Conservation (phyloP, 768 basidiomycete genomes). For the Lactarius indigo region DNA sequence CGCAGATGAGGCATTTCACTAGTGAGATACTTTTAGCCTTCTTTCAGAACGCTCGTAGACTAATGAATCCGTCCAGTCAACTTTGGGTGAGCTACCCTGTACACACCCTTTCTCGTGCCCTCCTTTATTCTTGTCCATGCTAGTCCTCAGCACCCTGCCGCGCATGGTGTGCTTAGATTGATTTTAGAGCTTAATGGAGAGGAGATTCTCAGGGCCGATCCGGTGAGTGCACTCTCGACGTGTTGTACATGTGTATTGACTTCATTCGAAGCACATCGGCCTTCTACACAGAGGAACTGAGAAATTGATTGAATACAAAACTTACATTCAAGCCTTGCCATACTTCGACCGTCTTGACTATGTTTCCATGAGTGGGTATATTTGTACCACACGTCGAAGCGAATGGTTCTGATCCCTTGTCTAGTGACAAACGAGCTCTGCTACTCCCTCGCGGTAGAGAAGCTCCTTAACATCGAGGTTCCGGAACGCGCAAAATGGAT, state of each 20-base stretch:
- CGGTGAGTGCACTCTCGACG: slow-evolving; percentile 39
- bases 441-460: slow-evolving; percentile 97
- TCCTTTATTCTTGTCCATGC: background rate
- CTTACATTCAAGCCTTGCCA: slow-evolving; percentile 93
- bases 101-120: background rate
- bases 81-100: slow-evolving; percentile 61
- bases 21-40: slow-evolving; percentile 42
- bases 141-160: slow-evolving; percentile 97
- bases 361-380: slow-evolving; percentile 93
- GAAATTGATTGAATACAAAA: slow-evolving; percentile 99
- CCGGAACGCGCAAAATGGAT: slow-evolving; percentile 99
- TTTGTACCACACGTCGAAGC: background rate
- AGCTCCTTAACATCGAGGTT: slow-evolving; percentile 93
- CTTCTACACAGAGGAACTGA: slow-evolving; percentile 96
- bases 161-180: slow-evolving; percentile 96
- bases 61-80: slow-evolving; percentile 56
- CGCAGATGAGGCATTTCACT: slow-evolving; percentile 90
- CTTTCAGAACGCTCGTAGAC: background rate
- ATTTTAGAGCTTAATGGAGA: slow-evolving; percentile 98
- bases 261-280: slow-evolving; percentile 71
- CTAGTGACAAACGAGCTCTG: slow-evolving; percentile 98
- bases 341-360: slow-evolving; percentile 99
- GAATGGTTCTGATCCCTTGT: background rate
- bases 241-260: slow-evolving; percentile 7
- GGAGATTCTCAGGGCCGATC: slow-evolving; percentile 84